Percentiles rank a stretch among this genome's conserved stretches.
Conservation (phyloP, 306 rosid species). For the Acacia acuminata region DNA sequence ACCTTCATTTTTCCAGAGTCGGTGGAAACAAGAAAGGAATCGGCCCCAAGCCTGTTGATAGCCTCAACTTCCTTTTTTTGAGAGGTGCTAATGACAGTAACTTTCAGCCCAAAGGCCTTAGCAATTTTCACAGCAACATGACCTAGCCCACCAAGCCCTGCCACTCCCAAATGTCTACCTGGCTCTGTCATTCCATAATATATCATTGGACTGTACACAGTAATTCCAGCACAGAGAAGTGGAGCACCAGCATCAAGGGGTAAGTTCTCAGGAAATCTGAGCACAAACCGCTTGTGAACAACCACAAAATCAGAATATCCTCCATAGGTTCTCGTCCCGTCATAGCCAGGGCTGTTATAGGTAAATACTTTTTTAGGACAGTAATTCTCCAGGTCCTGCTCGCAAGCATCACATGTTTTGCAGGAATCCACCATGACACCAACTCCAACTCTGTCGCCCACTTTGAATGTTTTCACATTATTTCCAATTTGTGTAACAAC, state of each 20-base stretch:
- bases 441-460: slow-evolving; percentile 88
- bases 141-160: slow-evolving; percentile 95
- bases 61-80: slow-evolving; percentile 72
- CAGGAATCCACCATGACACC: slow-evolving; percentile 86
- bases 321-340: slow-evolving; percentile 69
- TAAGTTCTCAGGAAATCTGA: slow-evolving; percentile 67
- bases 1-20: slow-evolving; percentile 73
- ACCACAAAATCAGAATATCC: slow-evolving; percentile 81
- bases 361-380: slow-evolving; percentile 61
- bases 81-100: slow-evolving; percentile 87
- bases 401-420: slow-evolving; percentile 67
- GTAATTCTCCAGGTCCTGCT: slow-evolving; percentile 79
- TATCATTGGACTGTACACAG: slow-evolving; percentile 89
- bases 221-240: slow-evolving; percentile 87
- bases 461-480: slow-evolving; percentile 68
- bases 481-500: slow-evolving; percentile 66
- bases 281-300: slow-evolving; percentile 71
- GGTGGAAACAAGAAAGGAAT: slow-evolving; percentile 68
- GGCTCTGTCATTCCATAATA: slow-evolving; percentile 89
- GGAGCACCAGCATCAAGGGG: slow-evolving; percentile 92
- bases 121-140: slow-evolving; percentile 86
- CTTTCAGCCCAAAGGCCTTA: slow-evolving; percentile 93
- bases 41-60: slow-evolving; percentile 71
- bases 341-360: slow-evolving; percentile 50
- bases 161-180: slow-evolving; percentile 91